Evolutionary conservation across 2,329 filamentous ascomycete genomes (phyloP), one percentile per base, ranked within the genome.

Genomic region (Sarocladium kiliense): DNA sequence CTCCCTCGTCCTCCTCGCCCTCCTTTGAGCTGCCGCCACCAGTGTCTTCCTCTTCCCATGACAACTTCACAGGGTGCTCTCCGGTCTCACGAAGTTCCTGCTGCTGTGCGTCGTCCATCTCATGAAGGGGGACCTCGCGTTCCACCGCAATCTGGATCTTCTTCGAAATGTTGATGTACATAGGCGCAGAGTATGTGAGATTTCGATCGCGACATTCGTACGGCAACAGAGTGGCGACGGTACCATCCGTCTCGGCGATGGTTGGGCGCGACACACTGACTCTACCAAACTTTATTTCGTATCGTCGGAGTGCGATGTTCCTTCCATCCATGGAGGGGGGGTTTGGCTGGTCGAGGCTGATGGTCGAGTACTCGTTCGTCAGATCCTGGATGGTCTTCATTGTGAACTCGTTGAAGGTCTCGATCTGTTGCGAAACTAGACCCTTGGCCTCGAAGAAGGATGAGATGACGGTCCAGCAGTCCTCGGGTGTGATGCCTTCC

Each of bases 381-480:
- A 99, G 84, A 64, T 96, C 90, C 67, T 97, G 92, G 73, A 99
- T 93, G 0, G 92, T 97, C 21, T 89, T 91, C 58, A 88, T 86
- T 56, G 94, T 92, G 66, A 99, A 99, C 69, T 97, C 92, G 74
- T 99, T 91, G 74, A 96, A 99, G 0, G 95, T 99, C 70, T 97
- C 93, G 59, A 97, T 86, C 77, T 99, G 94, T 74, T 99, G 93
- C 16, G 94, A 96, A 21, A 96, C 94, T 30, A 99, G 81, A 65
- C 94, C 93, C 74, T 97, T 99, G 59, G 86, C 83, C 64, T 97
- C 91, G 75, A 99, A 99, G 78, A 97, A 97, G 10, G 94, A 89
- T 56, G 89, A 91, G 69, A 99, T 97, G 66, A 97, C 93, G 61
- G 88, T 89, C 94, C 95, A 99, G 78, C 91, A 97, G 74, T 99